Conservation (phyloP, 768 basidiomycete genomes). For the Termitomyces sp. region DNA sequence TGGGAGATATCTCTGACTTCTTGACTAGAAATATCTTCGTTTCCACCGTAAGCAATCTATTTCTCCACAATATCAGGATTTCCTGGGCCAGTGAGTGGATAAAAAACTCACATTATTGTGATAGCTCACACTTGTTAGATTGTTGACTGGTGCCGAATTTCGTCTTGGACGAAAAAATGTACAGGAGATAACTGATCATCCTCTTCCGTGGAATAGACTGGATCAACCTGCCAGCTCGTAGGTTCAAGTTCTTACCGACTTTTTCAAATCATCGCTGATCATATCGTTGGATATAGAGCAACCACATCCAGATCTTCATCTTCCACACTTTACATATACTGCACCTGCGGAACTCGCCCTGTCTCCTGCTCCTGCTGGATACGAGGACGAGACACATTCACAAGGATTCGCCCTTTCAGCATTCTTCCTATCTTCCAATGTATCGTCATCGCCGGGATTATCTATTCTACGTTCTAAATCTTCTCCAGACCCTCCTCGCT, state of each 20-base stretch:
- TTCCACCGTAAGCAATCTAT: constrained; percentile 46
- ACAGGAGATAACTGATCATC: constrained; percentile 62
- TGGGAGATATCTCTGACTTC: constrained; percentile 4
- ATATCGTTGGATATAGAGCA: constrained; percentile 29
- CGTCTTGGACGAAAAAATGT: constrained; percentile 64
- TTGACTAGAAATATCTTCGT: constrained; percentile 52
- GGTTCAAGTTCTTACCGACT: constrained; percentile 15
- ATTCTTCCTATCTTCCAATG: no score
- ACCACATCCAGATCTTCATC: constrained; percentile 55
- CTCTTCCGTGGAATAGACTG: constrained; percentile 55
- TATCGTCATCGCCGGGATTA: no score
- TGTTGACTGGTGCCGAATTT: constrained; percentile 56
- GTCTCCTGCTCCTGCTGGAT: constrained; percentile 17
- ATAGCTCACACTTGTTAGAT: constrained; percentile 30
- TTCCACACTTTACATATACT: constrained; percentile 70
- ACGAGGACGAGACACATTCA: no score
- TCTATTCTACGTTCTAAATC: no score
- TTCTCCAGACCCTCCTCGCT: constrained; percentile 23
- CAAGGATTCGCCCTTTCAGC: no score
- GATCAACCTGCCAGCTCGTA: constrained; percentile 50
- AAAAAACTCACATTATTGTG: not conserved
- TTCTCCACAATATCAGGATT: constrained; percentile 48
- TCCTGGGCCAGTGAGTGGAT: constrained; percentile 46
- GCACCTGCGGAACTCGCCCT: constrained; percentile 30
- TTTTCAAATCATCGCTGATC: not conserved